These are phyloP conservation scores for Neocallimastix lanati DNA, from an alignment of 192 early-diverging fungal species.

Conservation along the genomic window DNA sequence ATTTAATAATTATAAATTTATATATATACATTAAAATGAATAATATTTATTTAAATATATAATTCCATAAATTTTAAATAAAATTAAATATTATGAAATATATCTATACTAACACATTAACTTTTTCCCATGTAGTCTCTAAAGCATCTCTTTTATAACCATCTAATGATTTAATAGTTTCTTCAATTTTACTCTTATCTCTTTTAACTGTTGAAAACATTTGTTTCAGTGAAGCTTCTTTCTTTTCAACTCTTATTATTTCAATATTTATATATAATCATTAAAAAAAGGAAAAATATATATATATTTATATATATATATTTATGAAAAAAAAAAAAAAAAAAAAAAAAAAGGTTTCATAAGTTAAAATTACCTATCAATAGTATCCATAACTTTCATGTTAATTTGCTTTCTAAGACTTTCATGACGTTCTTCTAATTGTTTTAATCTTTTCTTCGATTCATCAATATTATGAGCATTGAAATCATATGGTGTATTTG, in stretches of 20 bases:
- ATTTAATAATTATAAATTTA: too few relatives aligned
- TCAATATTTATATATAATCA: too few relatives aligned
- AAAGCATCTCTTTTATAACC: conserved; percentile 80
- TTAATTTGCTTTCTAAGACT: conserved; percentile 72
- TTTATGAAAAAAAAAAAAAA: too few relatives aligned
- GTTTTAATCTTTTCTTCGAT: conserved; percentile 48
- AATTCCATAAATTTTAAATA: too few relatives aligned
- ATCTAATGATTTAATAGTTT: conserved; percentile 75
- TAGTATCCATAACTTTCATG: conserved; percentile 84
- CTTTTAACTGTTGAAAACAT: conserved; percentile 76
- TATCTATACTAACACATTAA: conserved; percentile 64
- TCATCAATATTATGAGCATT: conserved; percentile 50
- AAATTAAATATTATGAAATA: too few relatives aligned
- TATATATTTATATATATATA: too few relatives aligned
- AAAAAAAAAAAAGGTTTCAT: too few relatives aligned
- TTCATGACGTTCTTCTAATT: conserved; percentile 59
- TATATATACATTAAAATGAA: too few relatives aligned
- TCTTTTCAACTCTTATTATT: conserved; percentile 82
- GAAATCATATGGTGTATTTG: conserved; percentile 72
- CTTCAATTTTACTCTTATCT: conserved; percentile 91
- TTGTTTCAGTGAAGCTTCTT: conserved; percentile 58
- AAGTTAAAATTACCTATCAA: conserved; percentile 76
- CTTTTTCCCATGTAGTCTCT: conserved; percentile 72
- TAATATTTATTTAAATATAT: too few relatives aligned
- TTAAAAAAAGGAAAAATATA: too few relatives aligned